Base-by-base conservation (phyloP, 1,284 basidiomycete species). In the Sporisorium exsertum region DNA sequence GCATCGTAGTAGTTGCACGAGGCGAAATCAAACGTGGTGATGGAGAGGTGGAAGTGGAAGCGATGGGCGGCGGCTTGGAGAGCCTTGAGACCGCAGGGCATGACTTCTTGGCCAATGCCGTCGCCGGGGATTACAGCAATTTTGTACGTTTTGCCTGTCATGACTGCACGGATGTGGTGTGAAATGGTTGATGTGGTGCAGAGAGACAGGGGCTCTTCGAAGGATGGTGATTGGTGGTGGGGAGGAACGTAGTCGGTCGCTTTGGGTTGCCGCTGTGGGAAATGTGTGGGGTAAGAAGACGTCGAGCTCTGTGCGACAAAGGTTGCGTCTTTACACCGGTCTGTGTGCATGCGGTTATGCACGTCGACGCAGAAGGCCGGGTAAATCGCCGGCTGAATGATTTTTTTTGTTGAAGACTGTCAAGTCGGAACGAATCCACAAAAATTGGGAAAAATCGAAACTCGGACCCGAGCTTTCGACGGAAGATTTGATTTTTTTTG, bases 61-160 rank as follows among this genome's bases (percentile, higher is more conserved):
- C 84, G 78, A 40, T 75, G 64, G 32, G 88, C 88, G 24, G 68
- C 65, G 24, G 77, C 65, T 5, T 45, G 32, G 22, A 78, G 66
- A 1, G 69, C 37, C 2, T 45, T 5, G 12, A 78, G 53, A 8
- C 69, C 77, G 20, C 56, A 65, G 0, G 74, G 69, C 72, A 76
- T 72, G 22, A 78, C 76, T 77, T 90, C 89, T 58, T 87, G 83
- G 1, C 89, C 89, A 69, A 90, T 89, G n/a, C 89, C 89, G 81
- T 90, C 89, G 22, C 89, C 89, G 20, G 89, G 87, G 27, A 90
- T 87, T 33, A 89, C 88, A 20, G 89, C 89, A 58, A 90, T 88
- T n/a, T 85, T 87, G 84, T 90, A 77, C 13, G 76, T 60, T 24
- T 59, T 72, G 47, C 58, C 49, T 2, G 58, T 51, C 62, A 69